Conservation (phyloP, 75 land plant genomes). For the Pseudotsuga menziesii region DNA sequence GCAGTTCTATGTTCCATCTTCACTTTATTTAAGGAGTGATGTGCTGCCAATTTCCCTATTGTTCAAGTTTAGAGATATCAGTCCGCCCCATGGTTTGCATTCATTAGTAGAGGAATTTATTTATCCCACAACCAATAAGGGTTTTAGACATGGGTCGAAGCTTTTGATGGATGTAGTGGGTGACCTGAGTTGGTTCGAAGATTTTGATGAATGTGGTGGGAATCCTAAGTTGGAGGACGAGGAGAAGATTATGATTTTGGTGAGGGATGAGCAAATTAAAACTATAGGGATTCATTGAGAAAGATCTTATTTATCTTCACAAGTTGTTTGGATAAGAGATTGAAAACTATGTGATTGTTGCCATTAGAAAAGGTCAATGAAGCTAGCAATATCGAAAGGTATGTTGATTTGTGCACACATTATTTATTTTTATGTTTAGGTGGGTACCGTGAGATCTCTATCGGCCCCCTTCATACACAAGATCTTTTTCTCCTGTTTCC, state of each 20-base stretch:
- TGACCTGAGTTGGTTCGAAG: too few relatives aligned
- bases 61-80: slow-evolving; percentile 25
- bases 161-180: slow-evolving; percentile 10
- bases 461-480: too few relatives aligned
- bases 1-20: slow-evolving; percentile 30
- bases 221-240: slow-evolving; percentile 11
- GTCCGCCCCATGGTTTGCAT: slow-evolving; percentile 17
- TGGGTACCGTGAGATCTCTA: too few relatives aligned
- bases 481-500: too few relatives aligned
- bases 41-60: slow-evolving; percentile 42
- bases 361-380: slow-evolving; percentile 33
- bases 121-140: slow-evolving; percentile 24
- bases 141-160: slow-evolving; percentile 30
- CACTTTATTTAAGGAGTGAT: slow-evolving; percentile 36
- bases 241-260: slow-evolving; percentile 13
- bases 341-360: slow-evolving; percentile 30
- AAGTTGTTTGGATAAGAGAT: slow-evolving; percentile 48
- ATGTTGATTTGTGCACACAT: too few relatives aligned
- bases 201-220: neutral
- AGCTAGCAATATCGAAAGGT: too few relatives aligned
- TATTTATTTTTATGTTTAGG: too few relatives aligned
- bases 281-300: slow-evolving; percentile 33
- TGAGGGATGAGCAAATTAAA: slow-evolving; percentile 30
- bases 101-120: slow-evolving; percentile 24
- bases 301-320: slow-evolving; percentile 40